Evolutionary conservation across 2,329 filamentous ascomycete species (phyloP).

Genomic region (Cladobotryum mycophilum): DNA sequence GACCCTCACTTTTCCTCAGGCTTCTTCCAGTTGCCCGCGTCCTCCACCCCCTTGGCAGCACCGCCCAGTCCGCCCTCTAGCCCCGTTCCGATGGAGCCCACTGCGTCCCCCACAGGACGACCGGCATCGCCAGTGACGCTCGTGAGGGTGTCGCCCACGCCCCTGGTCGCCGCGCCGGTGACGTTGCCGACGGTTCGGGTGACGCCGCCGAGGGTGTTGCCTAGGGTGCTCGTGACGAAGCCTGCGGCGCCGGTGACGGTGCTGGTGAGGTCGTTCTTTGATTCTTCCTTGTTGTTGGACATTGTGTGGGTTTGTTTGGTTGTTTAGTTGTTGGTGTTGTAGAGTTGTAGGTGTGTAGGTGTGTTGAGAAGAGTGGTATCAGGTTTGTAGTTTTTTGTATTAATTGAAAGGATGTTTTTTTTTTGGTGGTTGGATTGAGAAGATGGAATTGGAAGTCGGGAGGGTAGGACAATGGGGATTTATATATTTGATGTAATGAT

Average conservation of each 20-base stretch:
- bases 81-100: slow-evolving; percentile 47
- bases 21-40: slow-evolving; percentile 47
- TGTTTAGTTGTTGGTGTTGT: background rate
- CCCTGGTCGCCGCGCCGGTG: slow-evolving; percentile 47
- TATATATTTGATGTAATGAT: too few relatives aligned
- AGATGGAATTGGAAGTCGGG: background rate
- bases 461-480: background rate
- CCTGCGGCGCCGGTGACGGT: slow-evolving; percentile 30
- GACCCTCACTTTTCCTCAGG: too few relatives aligned
- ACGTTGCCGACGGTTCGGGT: slow-evolving; percentile 35
- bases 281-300: slow-evolving; percentile 11
- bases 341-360: background rate
- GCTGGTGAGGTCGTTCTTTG: slow-evolving; percentile 20
- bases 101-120: slow-evolving; percentile 48
- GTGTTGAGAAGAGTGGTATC: background rate
- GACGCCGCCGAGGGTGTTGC: slow-evolving; percentile 36
- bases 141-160: slow-evolving; percentile 50
- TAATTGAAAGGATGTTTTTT: too few relatives aligned
- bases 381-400: background rate
- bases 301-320: slow-evolving; percentile 13
- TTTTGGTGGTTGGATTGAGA: background rate
- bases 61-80: slow-evolving; percentile 44
- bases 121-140: slow-evolving; percentile 48
- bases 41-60: slow-evolving; percentile 49
- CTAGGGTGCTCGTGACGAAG: slow-evolving; percentile 34